These are phyloP conservation scores for Letharia lupina DNA, from an alignment of 495 filamentous ascomycete genomes.

Conservation along the genomic window DNA sequence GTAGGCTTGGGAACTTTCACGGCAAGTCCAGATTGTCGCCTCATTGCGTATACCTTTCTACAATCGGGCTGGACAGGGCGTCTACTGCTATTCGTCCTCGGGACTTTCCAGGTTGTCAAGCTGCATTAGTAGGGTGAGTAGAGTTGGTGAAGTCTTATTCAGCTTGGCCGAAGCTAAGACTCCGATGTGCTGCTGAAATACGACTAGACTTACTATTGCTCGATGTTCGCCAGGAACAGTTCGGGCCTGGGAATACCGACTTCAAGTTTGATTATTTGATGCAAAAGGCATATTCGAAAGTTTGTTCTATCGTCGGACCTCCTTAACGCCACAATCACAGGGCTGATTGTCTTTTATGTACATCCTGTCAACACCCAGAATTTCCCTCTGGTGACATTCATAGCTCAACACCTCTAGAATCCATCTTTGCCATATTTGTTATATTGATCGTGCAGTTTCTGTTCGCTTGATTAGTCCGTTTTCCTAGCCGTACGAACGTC, in stretches of 20 bases:
- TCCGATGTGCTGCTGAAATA: background rate
- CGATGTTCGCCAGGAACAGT: background rate
- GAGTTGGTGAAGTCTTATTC: background rate
- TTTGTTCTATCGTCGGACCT: no score
- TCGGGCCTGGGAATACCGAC: background rate
- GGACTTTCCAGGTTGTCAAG: background rate
- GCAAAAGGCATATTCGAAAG: background rate
- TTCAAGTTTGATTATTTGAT: background rate
- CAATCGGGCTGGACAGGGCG: background rate
- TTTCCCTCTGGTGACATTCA: background rate
- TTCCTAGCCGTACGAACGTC: background rate
- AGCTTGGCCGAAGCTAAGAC: background rate
- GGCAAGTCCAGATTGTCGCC: background rate
- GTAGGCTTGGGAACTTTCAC: background rate
- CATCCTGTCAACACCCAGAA: background rate
- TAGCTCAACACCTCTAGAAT: slow-evolving; percentile 14
- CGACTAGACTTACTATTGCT: background rate
- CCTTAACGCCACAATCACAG: slow-evolving; percentile 1
- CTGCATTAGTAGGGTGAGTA: background rate
- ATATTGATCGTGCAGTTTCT: slow-evolving; percentile 88
- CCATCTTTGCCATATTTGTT: slow-evolving; percentile 98
- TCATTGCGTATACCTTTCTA: background rate
- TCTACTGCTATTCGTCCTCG: background rate
- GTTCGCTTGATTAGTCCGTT: slow-evolving; percentile 12
- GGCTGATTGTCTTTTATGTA: slow-evolving; percentile 7